Conservation (phyloP, 768 basidiomycete genomes). For the Mycena metata region DNA sequence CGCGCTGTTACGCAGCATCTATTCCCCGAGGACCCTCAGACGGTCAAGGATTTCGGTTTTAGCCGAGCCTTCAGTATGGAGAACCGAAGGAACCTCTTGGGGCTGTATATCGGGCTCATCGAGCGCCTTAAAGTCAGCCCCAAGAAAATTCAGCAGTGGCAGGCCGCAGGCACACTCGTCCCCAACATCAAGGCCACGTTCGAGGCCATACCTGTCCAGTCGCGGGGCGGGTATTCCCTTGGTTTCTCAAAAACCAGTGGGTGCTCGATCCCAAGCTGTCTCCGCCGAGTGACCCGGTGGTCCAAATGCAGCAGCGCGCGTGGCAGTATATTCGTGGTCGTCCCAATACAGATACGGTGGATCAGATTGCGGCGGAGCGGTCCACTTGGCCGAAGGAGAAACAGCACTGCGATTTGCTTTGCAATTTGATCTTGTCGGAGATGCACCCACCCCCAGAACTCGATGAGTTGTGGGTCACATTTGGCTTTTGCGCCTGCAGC, state of each 20-base stretch:
- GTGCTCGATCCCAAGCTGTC: conserved; percentile 41
- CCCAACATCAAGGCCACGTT: conserved; percentile 50
- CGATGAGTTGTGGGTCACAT: conserved; percentile 1
- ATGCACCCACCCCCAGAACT: conserved; percentile 16
- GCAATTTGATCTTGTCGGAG: conserved; percentile 11
- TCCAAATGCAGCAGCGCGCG: conserved; percentile 16
- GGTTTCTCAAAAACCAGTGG: conserved; percentile 53
- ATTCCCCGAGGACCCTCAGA: conserved; percentile 49
- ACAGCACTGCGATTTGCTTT: not conserved
- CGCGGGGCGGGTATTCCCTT: conserved; percentile 5
- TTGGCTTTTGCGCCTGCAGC: conserved; percentile 17
- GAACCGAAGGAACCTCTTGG: conserved; percentile 43
- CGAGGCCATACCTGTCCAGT: conserved; percentile 32
- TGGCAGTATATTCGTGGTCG: conserved; percentile 14
- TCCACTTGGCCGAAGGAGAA: conserved; percentile 8
- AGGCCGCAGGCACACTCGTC: conserved; percentile 46
- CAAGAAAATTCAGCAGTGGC: conserved; percentile 50
- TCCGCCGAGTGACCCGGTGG: conserved; percentile 7
- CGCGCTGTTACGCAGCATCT: conserved; percentile 42
- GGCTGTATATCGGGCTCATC: conserved; percentile 50
- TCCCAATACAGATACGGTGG: conserved; percentile 6
- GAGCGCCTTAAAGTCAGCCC: conserved; percentile 38
- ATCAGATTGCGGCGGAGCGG: not conserved
- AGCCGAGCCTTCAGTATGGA: conserved; percentile 34
- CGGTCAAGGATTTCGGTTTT: conserved; percentile 54